These are phyloP conservation scores for Ascodesmis nigricans DNA, from an alignment of 495 filamentous ascomycete genomes.

Conservation along the genomic window DNA sequence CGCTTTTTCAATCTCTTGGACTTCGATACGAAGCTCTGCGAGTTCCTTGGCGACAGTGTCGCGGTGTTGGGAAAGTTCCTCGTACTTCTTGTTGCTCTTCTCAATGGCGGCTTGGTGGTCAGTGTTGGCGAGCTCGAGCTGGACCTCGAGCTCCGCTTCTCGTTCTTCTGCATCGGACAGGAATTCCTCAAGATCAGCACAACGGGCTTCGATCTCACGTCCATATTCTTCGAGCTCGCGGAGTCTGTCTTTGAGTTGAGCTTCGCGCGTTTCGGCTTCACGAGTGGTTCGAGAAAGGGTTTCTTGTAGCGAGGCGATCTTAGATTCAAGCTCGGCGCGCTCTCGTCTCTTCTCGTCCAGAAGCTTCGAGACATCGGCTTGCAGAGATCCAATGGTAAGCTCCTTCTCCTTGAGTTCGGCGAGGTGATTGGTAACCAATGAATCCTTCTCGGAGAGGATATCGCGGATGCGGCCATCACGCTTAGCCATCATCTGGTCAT, in stretches of 20 bases:
- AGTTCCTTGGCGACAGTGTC: constrained; percentile 3
- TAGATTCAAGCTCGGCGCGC: no score
- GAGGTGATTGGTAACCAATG: no score
- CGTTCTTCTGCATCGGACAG: constrained; percentile 8
- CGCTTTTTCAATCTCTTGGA: not conserved
- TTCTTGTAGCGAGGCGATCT: no score
- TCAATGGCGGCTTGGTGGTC: constrained; percentile 15
- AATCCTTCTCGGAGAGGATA: no score
- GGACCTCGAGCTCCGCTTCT: constrained; percentile 7
- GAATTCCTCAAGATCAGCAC: constrained; percentile 3
- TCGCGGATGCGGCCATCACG: constrained; percentile 2
- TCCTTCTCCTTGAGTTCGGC: no score
- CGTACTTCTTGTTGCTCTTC: constrained; percentile 4
- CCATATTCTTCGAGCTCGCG: constrained; percentile 6
- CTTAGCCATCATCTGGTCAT: not conserved
- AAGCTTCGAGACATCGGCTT: no score
- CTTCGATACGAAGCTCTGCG: constrained; percentile 1
- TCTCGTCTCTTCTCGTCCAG: no score
- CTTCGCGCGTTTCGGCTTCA: no score
- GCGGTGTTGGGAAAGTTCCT: constrained; percentile 7
- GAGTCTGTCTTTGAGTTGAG: no score
- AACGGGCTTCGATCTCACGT: no score
- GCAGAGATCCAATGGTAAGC: no score
- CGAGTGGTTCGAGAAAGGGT: no score
- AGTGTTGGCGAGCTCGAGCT: constrained; percentile 9